These are phyloP conservation scores for Hygrocybe punicea DNA, from an alignment of 768 basidiomycete species.

Conservation along the genomic window DNA sequence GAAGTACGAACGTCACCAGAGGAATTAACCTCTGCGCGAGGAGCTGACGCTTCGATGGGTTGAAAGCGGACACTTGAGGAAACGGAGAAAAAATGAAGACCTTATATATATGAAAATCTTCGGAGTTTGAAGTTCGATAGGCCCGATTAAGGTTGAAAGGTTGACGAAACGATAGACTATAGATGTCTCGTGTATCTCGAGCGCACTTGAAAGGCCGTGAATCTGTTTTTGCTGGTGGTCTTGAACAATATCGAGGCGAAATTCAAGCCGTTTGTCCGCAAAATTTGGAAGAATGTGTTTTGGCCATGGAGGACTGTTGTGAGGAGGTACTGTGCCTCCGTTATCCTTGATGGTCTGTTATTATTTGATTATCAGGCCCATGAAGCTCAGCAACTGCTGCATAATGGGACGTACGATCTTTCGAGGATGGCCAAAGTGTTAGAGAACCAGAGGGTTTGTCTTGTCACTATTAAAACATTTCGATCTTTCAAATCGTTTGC, in stretches of 20 bases:
- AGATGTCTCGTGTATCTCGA: conserved; percentile 53
- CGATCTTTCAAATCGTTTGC: neutral
- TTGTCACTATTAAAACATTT: neutral
- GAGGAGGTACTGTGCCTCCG: conserved; percentile 51
- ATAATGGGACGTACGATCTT: conserved; percentile 68
- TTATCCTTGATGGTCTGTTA: too few relatives aligned
- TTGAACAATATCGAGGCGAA: conserved; percentile 64
- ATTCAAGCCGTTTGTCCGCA: conserved; percentile 64
- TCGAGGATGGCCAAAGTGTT: conserved; percentile 67
- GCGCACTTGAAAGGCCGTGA: conserved; percentile 56
- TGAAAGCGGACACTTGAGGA: conserved; percentile 61
- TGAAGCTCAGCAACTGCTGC: conserved; percentile 65
- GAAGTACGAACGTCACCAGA: conserved; percentile 63
- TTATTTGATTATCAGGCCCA: conserved; percentile 44
- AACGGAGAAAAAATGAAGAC: conserved; percentile 19
- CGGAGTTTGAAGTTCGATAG: conserved; percentile 34
- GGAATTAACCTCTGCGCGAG: conserved; percentile 47
- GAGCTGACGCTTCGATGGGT: conserved; percentile 63
- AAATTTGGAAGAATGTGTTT: conserved; percentile 70
- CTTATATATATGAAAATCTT: conserved; percentile 21
- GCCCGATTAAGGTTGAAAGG: too few relatives aligned
- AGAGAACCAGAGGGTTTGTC: conserved; percentile 57
- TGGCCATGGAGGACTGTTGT: conserved; percentile 77
- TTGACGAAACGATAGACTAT: too few relatives aligned
- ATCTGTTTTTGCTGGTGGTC: conserved; percentile 66